Conservation (phyloP, 2,329 filamentous ascomycete genomes). For the Aspergillus japonicus region DNA sequence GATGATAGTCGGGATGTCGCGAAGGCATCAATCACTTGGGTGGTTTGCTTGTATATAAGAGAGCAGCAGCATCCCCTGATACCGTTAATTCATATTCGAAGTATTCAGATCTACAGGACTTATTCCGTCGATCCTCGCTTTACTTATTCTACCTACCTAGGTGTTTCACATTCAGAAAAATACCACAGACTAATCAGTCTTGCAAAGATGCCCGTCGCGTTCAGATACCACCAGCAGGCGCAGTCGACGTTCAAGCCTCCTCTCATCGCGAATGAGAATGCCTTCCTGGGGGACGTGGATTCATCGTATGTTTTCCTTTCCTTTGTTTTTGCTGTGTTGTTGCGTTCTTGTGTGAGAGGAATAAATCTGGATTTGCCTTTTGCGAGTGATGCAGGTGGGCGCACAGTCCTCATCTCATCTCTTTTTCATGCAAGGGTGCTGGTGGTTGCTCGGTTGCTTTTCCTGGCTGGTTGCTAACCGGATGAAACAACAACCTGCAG, state of each 20-base stretch:
- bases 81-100: too few species aligned
- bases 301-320: slow-evolving; percentile 44
- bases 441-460: background rate
- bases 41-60: background rate
- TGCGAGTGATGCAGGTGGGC: background rate
- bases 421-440: background rate
- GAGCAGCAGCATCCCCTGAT: too few species aligned
- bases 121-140: too few species aligned
- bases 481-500: slow-evolving; percentile 29
- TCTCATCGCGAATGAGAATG: slow-evolving; percentile 66
- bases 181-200: background rate
- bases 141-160: too few species aligned
- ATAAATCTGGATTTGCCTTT: background rate
- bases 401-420: background rate
- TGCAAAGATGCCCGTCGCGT: slow-evolving; percentile 39
- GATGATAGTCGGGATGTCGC: too few species aligned
- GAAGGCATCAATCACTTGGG: background rate
- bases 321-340: background rate
- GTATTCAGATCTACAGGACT: too few species aligned
- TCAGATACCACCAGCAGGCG: slow-evolving; percentile 58
- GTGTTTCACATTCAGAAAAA: too few species aligned
- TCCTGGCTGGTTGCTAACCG: background rate
- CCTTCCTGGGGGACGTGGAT: slow-evolving; percentile 63
- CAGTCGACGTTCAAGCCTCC: slow-evolving; percentile 63
- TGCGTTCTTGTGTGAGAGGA: background rate